These are phyloP conservation scores for Hysterium pulicare DNA, from an alignment of 2,329 filamentous ascomycete species.

Conservation along the genomic window DNA sequence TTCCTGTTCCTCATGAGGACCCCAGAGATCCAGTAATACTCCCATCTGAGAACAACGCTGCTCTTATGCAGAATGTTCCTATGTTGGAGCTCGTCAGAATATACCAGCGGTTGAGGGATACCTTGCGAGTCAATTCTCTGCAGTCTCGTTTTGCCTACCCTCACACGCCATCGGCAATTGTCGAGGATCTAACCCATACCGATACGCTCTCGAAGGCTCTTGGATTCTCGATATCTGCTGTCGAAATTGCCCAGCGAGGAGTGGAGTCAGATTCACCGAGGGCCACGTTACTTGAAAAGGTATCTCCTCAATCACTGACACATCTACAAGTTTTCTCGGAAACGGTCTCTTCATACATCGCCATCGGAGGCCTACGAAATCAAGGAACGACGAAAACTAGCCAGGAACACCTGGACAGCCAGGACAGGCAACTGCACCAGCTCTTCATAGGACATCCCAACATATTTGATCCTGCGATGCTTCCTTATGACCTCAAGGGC, in stretches of 20 bases:
- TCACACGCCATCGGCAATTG: conserved; percentile 34
- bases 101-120: conserved; percentile 56
- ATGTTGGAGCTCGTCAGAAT: conserved; percentile 51
- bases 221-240: conserved; percentile 80
- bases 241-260: conserved; percentile 89
- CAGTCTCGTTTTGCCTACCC: conserved; percentile 45
- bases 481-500: conserved; percentile 43
- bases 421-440: conserved; percentile 70
- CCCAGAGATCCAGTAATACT: conserved; percentile 19
- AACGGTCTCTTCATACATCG: conserved; percentile 80
- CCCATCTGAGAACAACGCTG: conserved; percentile 19
- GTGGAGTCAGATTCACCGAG: conserved; percentile 66
- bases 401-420: conserved; percentile 64
- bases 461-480: conserved; percentile 34
- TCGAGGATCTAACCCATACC: conserved; percentile 49
- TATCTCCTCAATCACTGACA: conserved; percentile 78
- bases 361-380: conserved; percentile 67
- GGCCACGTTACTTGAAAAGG: conserved; percentile 74
- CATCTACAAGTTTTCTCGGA: conserved; percentile 86
- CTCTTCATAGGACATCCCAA: conserved; percentile 62
- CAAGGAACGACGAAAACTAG: conserved; percentile 60
- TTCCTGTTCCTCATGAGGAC: conserved; percentile 23
- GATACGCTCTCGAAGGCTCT: conserved; percentile 65
- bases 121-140: conserved; percentile 51
- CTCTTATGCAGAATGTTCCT: conserved; percentile 18